A percentile compares a stretch with the other conserved stretches of the same genome.
Conservation (phyloP, 139 green algal species). For the Chlorella sp. region DNA sequence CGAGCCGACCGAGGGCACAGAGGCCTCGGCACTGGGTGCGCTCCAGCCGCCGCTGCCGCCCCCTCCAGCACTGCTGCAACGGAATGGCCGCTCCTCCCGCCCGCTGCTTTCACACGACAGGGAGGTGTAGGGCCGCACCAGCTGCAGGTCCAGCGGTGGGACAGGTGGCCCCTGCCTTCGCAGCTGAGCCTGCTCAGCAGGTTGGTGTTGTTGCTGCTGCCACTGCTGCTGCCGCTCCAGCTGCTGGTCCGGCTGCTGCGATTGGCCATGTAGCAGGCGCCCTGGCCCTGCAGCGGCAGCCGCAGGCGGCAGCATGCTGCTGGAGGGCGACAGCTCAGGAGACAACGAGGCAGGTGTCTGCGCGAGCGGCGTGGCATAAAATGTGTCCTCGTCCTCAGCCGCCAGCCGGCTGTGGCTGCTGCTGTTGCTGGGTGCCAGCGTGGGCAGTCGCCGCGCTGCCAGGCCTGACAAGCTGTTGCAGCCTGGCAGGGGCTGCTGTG, state of each 20-base stretch:
- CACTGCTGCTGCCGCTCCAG: neutral
- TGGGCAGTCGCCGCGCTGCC: too few species aligned
- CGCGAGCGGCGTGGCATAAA: conserved; percentile 9
- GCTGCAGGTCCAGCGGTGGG: neutral
- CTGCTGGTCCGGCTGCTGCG: neutral
- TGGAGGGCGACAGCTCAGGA: neutral
- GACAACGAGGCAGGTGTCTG: neutral
- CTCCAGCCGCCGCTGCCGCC: neutral
- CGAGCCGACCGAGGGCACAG: neutral
- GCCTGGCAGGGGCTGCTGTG: too few species aligned
- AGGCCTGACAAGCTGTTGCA: too few species aligned
- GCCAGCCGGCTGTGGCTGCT: neutral
- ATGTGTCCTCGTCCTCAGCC: neutral
- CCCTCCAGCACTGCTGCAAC: neutral
- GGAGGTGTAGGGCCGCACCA: neutral
- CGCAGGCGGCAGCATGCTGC: neutral
- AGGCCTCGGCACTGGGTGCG: neutral
- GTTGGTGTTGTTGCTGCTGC: conserved; percentile 2
- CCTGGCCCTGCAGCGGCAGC: neutral
- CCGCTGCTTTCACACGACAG: neutral
- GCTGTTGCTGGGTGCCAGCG: neutral
- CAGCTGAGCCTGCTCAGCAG: neutral
- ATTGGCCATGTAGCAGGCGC: too few species aligned
- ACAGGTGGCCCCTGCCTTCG: neutral
- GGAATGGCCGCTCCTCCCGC: neutral